These are phyloP conservation scores for Amanita thiersii DNA, from an alignment of 768 basidiomycete genomes.

Conservation along the genomic window DNA sequence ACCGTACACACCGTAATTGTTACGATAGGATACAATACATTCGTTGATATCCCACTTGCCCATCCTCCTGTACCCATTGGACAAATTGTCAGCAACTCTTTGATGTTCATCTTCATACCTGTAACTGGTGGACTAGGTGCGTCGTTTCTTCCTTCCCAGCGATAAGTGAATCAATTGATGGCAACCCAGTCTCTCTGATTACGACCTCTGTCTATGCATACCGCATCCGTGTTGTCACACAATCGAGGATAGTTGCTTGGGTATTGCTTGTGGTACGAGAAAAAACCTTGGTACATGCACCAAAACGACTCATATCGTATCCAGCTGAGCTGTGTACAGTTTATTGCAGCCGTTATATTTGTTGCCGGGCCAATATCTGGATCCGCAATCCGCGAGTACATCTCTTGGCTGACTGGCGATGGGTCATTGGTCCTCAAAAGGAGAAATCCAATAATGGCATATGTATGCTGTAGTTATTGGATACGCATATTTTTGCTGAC, in stretches of 20 bases:
- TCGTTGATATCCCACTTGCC: too few relatives aligned
- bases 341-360: background rate
- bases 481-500: background rate
- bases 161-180: background rate
- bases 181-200: constrained; percentile 19
- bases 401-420: too few relatives aligned
- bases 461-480: too few relatives aligned
- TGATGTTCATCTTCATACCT: too few relatives aligned
- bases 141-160: background rate
- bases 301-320: background rate
- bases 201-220: constrained; percentile 26
- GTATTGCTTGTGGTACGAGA: constrained; percentile 8
- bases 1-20: constrained; percentile 10
- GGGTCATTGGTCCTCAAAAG: too few relatives aligned
- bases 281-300: background rate
- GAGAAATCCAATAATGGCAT: too few relatives aligned
- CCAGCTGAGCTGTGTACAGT: background rate
- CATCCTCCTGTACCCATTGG: too few relatives aligned
- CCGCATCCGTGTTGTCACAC: constrained; percentile 21
- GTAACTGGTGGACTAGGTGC: constrained; percentile 17
- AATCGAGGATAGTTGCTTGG: constrained; percentile 9
- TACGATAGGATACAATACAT: too few relatives aligned
- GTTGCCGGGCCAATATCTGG: too few relatives aligned
- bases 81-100: too few relatives aligned
- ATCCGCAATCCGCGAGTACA: too few relatives aligned